A percentile compares a stretch with the other conserved stretches of the same genome.
phyloP scores from a whole-genome alignment of 2,329 filamentous ascomycete genomes.

The Fusarium sp. region DNA sequence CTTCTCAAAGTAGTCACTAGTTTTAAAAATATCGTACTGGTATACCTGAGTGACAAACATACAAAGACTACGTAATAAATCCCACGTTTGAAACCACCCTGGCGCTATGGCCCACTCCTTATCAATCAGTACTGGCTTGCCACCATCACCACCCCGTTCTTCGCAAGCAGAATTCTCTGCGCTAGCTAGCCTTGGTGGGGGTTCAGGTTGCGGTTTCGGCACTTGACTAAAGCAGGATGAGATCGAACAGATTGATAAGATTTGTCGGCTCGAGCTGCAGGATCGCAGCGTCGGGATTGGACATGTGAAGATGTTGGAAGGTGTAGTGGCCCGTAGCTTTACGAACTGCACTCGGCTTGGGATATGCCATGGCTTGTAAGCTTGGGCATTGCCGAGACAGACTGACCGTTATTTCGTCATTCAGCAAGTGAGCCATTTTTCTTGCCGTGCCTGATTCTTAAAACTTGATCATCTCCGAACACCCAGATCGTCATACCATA shows the following conservation, averaged over 20 bases:
- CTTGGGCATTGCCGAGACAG: slow-evolving; percentile 2
- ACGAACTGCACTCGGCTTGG: slow-evolving; percentile 10
- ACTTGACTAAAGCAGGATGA: background rate
- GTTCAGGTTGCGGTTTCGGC: slow-evolving; percentile 13
- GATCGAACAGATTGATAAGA: slow-evolving; percentile 25
- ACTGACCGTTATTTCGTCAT: background rate
- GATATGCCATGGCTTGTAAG: background rate
- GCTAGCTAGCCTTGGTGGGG: slow-evolving; percentile 23
- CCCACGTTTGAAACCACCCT: slow-evolving; percentile 10
- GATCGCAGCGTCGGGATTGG: background rate
- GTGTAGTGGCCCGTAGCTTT: slow-evolving; percentile 11
- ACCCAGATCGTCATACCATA: background rate
- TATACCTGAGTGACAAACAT: too few relatives aligned
- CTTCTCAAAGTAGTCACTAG: too few relatives aligned
- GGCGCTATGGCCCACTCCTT: slow-evolving; percentile 26
- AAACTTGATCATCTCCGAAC: background rate
- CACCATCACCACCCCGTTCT: slow-evolving; percentile 28
- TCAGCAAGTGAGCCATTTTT: background rate
- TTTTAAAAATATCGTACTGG: too few relatives aligned
- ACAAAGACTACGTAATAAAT: slow-evolving; percentile 20
- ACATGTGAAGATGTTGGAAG: background rate
- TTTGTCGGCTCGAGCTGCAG: background rate
- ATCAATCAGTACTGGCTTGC: slow-evolving; percentile 40
- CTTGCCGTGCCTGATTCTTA: background rate
- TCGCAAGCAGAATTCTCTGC: slow-evolving; percentile 19